Percentiles rank a stretch among this genome's conserved stretches.
Evolutionary conservation across 495 filamentous ascomycete genomes (phyloP).

Genomic region (Cairneyella variabilis): DNA sequence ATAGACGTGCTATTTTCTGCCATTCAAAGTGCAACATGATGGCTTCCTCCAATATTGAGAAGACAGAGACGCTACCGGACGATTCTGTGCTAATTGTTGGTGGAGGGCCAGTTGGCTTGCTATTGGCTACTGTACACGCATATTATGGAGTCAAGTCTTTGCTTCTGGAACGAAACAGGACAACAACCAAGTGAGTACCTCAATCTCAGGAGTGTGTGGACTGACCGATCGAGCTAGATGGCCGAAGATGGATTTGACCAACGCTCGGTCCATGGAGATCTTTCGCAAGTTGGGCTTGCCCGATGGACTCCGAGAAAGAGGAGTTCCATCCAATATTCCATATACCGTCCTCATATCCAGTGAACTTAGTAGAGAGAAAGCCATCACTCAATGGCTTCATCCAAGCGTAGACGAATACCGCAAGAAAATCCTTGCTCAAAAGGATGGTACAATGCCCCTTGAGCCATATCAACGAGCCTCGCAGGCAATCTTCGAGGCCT

Average conservation of each 20-base stretch:
- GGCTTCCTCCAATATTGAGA: too few species aligned
- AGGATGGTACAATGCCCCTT: slow-evolving; percentile 2
- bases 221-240: slow-evolving; percentile 14
- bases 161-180: slow-evolving; percentile 18
- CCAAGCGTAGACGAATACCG: not conserved
- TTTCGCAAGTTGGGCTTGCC: slow-evolving; percentile 29
- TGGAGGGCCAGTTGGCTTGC: slow-evolving; percentile 29
- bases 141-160: slow-evolving; percentile 17
- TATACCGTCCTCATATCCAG: not conserved
- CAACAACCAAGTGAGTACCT: slow-evolving; percentile 22
- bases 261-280: slow-evolving; percentile 33
- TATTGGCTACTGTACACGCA: slow-evolving; percentile 22
- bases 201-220: not conserved
- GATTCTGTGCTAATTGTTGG: slow-evolving; percentile 25
- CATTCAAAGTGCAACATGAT: too few species aligned
- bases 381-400: slow-evolving; percentile 2
- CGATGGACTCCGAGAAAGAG: slow-evolving; percentile 23
- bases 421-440: not conserved
- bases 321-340: slow-evolving; percentile 3
- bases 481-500: slow-evolving; percentile 5
- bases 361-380: not conserved
- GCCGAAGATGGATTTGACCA: slow-evolving; percentile 38
- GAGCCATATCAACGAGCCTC: slow-evolving; percentile 3
- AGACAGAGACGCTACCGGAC: not conserved
- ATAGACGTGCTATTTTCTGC: not conserved